These are phyloP conservation scores for Cladorrhinum sp. DNA, from an alignment of 2,329 filamentous ascomycete species.

Conservation along the genomic window DNA sequence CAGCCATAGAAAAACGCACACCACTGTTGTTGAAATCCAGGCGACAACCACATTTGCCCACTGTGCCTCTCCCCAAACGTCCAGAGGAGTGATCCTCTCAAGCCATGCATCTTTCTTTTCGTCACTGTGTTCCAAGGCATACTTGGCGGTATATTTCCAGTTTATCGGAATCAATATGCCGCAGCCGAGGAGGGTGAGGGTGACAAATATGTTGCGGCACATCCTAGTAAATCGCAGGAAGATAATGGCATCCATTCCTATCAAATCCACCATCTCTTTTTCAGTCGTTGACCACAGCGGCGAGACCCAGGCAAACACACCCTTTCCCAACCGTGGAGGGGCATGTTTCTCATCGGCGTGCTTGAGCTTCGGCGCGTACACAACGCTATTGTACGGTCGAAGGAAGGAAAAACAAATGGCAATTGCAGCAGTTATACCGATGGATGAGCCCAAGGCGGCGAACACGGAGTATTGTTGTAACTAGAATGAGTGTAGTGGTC, in stretches of 20 bases:
- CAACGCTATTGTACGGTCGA: conserved; percentile 84
- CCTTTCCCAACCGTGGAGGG: conserved; percentile 80
- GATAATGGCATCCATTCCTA: conserved; percentile 86
- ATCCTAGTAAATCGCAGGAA: conserved; percentile 88
- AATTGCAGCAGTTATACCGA: conserved; percentile 71
- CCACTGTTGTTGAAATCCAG: conserved; percentile 68
- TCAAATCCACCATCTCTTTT: conserved; percentile 70
- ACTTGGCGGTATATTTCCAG: conserved; percentile 48
- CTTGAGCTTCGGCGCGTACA: conserved; percentile 92
- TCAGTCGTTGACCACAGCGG: conserved; percentile 79
- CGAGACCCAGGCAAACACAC: conserved; percentile 81
- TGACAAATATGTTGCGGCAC: conserved; percentile 85
- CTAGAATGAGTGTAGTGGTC: conserved; percentile 30
- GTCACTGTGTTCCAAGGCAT: conserved; percentile 12
- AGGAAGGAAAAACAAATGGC: conserved; percentile 82
- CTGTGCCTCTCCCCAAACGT: conserved; percentile 49
- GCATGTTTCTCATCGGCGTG: conserved; percentile 88
- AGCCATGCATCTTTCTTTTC: conserved; percentile 44
- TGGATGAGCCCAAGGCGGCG: conserved; percentile 75
- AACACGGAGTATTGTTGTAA: conserved; percentile 61
- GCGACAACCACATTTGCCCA: conserved; percentile 60
- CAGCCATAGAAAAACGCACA: conserved; percentile 81
- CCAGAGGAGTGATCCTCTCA: conserved; percentile 57
- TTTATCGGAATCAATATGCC: conserved; percentile 81
- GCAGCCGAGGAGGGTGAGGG: conserved; percentile 69